A percentile compares a stretch with the other conserved stretches of the same genome.
Evolutionary conservation across 495 filamentous ascomycete species (phyloP).

Genomic region (Sporormia fimetaria): DNA sequence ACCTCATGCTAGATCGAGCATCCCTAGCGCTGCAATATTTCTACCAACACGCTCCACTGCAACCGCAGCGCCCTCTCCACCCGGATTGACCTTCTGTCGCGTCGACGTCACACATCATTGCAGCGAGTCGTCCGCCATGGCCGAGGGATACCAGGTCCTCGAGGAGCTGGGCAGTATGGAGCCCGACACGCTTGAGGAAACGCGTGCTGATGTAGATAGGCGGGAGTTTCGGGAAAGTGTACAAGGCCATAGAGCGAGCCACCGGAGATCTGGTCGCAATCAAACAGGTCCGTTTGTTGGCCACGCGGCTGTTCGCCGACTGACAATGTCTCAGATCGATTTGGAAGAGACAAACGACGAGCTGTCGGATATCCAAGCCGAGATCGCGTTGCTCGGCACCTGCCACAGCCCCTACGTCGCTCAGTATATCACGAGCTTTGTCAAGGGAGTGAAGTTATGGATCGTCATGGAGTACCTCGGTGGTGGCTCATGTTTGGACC

Average conservation of each 20-base stretch:
- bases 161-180: constrained; percentile 79
- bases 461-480: constrained; percentile 98
- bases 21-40: too few species aligned
- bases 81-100: too few species aligned
- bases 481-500: constrained; percentile 82
- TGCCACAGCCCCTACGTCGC: constrained; percentile 89
- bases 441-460: constrained; percentile 92
- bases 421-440: constrained; percentile 89
- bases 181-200: background rate
- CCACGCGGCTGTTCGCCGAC: constrained; percentile 3
- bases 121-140: constrained; percentile 40
- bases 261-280: constrained; percentile 87
- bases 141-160: constrained; percentile 73
- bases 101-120: background rate
- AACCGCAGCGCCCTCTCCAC: too few species aligned
- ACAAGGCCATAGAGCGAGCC: constrained; percentile 79
- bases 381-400: constrained; percentile 90
- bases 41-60: too few species aligned
- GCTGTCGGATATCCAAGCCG: constrained; percentile 93
- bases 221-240: constrained; percentile 92
- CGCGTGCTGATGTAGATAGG: constrained; percentile 38
- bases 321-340: constrained; percentile 59
- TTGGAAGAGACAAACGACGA: constrained; percentile 97
- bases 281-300: constrained; percentile 53
- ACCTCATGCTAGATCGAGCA: too few species aligned